Conservation (phyloP, 805 yeast genomes). For the Maudiozyma turicensis region DNA sequence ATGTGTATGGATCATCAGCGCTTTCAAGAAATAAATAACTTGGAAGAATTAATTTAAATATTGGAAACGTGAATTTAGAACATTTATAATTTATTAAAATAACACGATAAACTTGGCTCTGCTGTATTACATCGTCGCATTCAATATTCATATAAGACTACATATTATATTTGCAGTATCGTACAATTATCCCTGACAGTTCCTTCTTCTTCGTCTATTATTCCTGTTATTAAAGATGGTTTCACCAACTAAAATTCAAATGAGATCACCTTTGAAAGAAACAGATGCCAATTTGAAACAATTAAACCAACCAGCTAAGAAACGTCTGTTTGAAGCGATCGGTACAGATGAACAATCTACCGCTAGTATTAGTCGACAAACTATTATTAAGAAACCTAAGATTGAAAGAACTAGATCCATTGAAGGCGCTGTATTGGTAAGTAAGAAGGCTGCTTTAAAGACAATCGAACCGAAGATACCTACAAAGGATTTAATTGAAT, state of each 20-base stretch:
- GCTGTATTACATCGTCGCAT: too few relatives aligned
- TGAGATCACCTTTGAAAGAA: slow-evolving; percentile 27
- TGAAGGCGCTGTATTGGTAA: slow-evolving; percentile 28
- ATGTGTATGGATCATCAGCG: too few relatives aligned
- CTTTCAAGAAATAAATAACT: too few relatives aligned
- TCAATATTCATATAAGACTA: too few relatives aligned
- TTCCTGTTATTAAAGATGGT: slow-evolving; percentile 4
- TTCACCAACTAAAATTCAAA: slow-evolving; percentile 10
- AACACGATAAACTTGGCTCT: too few relatives aligned
- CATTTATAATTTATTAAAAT: too few relatives aligned
- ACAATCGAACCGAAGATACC: slow-evolving; percentile 16
- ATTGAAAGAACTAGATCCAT: slow-evolving; percentile 26
- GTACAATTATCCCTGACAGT: too few relatives aligned
- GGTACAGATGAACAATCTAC: not conserved
- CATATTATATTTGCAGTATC: too few relatives aligned
- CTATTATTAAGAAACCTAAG: slow-evolving; percentile 10
- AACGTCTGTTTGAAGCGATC: slow-evolving; percentile 16
- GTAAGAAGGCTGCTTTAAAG: slow-evolving; percentile 14
- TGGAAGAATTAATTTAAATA: too few relatives aligned
- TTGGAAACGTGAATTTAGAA: too few relatives aligned
- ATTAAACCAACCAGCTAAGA: slow-evolving; percentile 10
- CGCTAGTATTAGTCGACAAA: not conserved
- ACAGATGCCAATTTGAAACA: slow-evolving; percentile 23
- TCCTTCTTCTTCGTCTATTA: not conserved
- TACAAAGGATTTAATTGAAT: slow-evolving; percentile 36